phyloP scores from a whole-genome alignment of 116 monocot species.

The Cymodocea nodosa region DNA sequence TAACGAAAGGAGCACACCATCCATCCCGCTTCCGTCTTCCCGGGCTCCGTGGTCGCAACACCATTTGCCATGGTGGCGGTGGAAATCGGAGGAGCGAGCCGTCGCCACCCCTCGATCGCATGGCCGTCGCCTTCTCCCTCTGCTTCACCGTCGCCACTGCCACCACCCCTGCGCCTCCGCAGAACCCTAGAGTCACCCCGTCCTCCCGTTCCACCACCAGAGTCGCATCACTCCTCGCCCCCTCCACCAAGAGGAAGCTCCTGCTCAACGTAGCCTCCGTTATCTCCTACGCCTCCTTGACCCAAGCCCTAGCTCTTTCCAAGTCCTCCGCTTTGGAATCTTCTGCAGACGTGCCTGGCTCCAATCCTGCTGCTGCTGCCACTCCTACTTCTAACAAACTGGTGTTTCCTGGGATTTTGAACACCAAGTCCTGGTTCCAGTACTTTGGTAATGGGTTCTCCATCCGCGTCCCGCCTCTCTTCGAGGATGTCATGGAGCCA shows the following conservation, averaged over 20 bases:
- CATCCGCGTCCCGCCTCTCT: slow-evolving; percentile 72
- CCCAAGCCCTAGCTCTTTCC: slow-evolving; percentile 11
- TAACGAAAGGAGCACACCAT: too few species aligned
- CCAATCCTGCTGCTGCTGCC: not conserved
- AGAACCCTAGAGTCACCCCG: slow-evolving; percentile 6
- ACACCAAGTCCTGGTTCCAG: slow-evolving; percentile 77
- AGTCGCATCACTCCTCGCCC: not conserved
- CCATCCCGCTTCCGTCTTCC: too few species aligned
- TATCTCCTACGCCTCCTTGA: slow-evolving; percentile 15
- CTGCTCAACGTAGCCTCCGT: slow-evolving; percentile 6
- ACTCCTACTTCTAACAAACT: slow-evolving; percentile 18
- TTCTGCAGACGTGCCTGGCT: not conserved
- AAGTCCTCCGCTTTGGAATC: not conserved
- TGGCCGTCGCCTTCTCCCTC: slow-evolving; percentile 10
- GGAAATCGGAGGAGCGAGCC: not conserved
- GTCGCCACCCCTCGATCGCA: not conserved
- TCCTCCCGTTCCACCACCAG: not conserved
- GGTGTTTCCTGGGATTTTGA: slow-evolving; percentile 37
- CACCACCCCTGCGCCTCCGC: slow-evolving; percentile 5
- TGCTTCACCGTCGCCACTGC: slow-evolving; percentile 4
- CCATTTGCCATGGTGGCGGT: not conserved
- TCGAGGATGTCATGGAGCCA: slow-evolving; percentile 82
- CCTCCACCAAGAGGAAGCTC: slow-evolving; percentile 19
- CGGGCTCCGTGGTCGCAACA: not conserved
- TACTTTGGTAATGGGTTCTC: slow-evolving; percentile 81